Evolutionary conservation across 495 filamentous ascomycete species (phyloP), one percentile per base, ranked within the genome.

Genomic region (Talaromyces ruber): DNA sequence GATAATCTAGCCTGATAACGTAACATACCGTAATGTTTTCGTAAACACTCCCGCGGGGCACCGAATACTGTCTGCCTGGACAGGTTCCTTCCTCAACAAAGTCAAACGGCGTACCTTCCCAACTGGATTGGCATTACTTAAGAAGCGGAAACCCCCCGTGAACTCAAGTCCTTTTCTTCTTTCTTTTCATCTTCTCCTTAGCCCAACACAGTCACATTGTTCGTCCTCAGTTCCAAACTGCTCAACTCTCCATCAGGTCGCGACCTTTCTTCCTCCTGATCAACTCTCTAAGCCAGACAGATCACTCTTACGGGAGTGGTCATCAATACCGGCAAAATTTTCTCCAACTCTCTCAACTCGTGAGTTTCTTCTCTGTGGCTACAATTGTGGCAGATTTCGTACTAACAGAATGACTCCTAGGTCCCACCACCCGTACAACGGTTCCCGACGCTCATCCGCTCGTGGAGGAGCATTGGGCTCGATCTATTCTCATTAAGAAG

Each of bases 401-500:
- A 50, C 70, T 71, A 61, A 74, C 66, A 26, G 43, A 21, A 52
- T 25, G 21, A 28, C 22, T 61, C 64, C 24, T 70, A 94, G 93
- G 70, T 85, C 88, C 79, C 93, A 98, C 81, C 90, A 98, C 86
- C 92, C 92, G 80, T 96, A 89, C 88, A 93, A 95, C 85, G 90
- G 89, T 87, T 32, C 54, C 54, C 91, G 91, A 82, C 93, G 93
- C 84, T 88, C 91, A 85, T 88, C 91, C 77, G 84, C 88, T 73
- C 84, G 89, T 74, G 92, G 90, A 79, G 86, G 88, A 75, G 85
- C 89, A 86, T 88, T 90, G 84, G 92, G 94, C 79, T 85, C 82
- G 66, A 82, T 81, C 81, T 82, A 67, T 75, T 70, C 89, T 87
- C 87, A 82, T 67, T 77, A 74, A 74, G 68, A 61, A 63, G 62